Evolutionary conservation across 495 filamentous ascomycete species (phyloP), one percentile per base, ranked within the genome.

Genomic region (Hyphodiscus hymeniophilus): DNA sequence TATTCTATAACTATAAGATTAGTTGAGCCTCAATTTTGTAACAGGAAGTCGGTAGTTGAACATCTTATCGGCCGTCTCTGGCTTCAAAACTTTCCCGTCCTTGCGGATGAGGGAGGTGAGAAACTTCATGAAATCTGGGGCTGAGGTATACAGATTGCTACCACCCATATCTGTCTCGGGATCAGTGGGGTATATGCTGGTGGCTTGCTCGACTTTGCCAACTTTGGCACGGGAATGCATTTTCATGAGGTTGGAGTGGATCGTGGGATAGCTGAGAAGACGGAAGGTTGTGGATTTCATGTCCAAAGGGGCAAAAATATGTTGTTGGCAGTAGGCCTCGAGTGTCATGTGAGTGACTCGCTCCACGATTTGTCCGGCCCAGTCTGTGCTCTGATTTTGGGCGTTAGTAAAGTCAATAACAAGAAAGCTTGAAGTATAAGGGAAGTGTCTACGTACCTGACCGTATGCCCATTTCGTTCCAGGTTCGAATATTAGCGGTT

Each of bases 281-380:
- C 77, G 63, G 62, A 84, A 73, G 38, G 66, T 69, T 23, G 76
- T 71, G 47, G 71, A 55, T 4, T 64, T 59, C 32, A 82, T 54
- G 6, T 64, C 71, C 0, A 81, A 65, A 0, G 80, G 77, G 36
- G 65, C 47, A 50, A 79, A 79, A 44, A 82, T 73, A 55, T 77
- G 55, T 45, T 64, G 55, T 39, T 77, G 63, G 36, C 81, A 64
- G 56, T 79, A 82, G n/a, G 71, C 68, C 31, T 77, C 71, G n/a
- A 82, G 68, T 4, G 66, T 61, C 22, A 67, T 38, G 3, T 68
- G 61, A 2, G 70, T 70, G 12, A 71, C 52, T 81, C 70, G 45
- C 78, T 50, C 5, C 3, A 38, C 71, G 52, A 63, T 45, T 73
- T 78, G 5, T 3, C 72, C 68, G 0, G 71, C 68, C 70, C 71